phyloP scores from a whole-genome alignment of 805 yeast species.

The Jamesozyma piceae region DNA sequence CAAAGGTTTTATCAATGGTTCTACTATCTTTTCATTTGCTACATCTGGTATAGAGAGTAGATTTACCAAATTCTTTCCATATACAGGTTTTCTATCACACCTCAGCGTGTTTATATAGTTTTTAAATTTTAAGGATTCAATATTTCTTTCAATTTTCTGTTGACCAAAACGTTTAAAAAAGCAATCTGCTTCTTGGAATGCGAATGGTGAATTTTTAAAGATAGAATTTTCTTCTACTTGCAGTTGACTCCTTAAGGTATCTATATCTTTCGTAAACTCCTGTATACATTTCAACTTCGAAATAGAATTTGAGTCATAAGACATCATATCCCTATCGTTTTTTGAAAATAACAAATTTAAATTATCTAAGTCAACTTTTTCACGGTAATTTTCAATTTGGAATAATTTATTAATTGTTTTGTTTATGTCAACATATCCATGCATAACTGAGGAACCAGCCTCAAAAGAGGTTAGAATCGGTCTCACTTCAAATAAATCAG shows the following conservation, averaged over 20 bases:
- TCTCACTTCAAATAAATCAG: slow-evolving; percentile 90
- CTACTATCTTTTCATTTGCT: slow-evolving; percentile 5
- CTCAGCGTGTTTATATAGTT: slow-evolving; percentile 57
- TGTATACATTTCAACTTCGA: slow-evolving; percentile 39
- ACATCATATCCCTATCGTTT: slow-evolving; percentile 35
- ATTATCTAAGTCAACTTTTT: slow-evolving; percentile 41
- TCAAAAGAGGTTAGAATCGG: slow-evolving; percentile 89
- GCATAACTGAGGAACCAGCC: slow-evolving; percentile 52
- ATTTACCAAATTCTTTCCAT: slow-evolving; percentile 50
- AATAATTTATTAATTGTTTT: slow-evolving; percentile 30
- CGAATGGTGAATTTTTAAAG: slow-evolving; percentile 5
- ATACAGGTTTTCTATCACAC: slow-evolving; percentile 56
- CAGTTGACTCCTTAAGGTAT: slow-evolving; percentile 31
- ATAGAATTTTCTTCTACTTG: slow-evolving; percentile 6
- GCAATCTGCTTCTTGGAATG: slow-evolving; percentile 36
- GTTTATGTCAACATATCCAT: slow-evolving; percentile 38
- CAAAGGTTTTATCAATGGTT: slow-evolving; percentile 36
- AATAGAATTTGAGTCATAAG: slow-evolving; percentile 39
- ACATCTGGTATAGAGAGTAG: slow-evolving; percentile 28
- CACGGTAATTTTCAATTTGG: not conserved
- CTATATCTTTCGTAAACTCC: slow-evolving; percentile 37
- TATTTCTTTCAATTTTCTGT: slow-evolving; percentile 41
- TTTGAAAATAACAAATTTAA: slow-evolving; percentile 52
- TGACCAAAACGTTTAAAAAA: slow-evolving; percentile 52
- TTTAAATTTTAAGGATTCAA: slow-evolving; percentile 46